These are phyloP conservation scores for Aspergillus arachidicola DNA, from an alignment of 2,329 filamentous ascomycete genomes.

Conservation along the genomic window DNA sequence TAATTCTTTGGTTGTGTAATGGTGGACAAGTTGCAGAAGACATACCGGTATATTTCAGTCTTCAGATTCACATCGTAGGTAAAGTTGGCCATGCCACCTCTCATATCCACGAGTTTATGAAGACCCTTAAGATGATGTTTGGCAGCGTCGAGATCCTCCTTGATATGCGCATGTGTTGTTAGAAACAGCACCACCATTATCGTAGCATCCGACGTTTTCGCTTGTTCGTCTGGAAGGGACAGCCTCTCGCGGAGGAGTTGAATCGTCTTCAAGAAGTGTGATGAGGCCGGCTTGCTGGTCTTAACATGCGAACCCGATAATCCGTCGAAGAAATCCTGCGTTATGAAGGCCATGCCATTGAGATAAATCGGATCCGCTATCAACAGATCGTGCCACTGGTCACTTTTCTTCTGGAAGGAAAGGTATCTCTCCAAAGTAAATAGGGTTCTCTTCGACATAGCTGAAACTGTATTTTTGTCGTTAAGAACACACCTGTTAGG, in stretches of 20 bases:
- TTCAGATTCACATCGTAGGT: slow-evolving; percentile 37
- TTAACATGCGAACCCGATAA: slow-evolving; percentile 10
- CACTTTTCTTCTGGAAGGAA: slow-evolving; percentile 6
- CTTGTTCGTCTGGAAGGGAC: neutral
- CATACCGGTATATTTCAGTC: slow-evolving; percentile 29
- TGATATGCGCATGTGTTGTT: neutral
- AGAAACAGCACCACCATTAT: slow-evolving; percentile 1
- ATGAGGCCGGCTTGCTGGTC: neutral
- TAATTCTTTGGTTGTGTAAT: neutral
- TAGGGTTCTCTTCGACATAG: neutral
- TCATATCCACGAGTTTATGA: slow-evolving; percentile 40
- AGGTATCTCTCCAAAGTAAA: neutral
- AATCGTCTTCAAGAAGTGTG: slow-evolving; percentile 1
- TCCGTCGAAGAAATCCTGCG: slow-evolving; percentile 35
- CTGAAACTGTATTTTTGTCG: slow-evolving; percentile 1
- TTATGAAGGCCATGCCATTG: slow-evolving; percentile 39
- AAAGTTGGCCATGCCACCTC: slow-evolving; percentile 39
- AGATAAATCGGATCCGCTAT: slow-evolving; percentile 39
- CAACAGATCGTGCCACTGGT: slow-evolving; percentile 35
- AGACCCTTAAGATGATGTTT: slow-evolving; percentile 34
- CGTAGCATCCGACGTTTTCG: neutral
- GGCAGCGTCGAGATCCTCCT: neutral
- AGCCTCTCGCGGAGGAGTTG: slow-evolving; percentile 4
- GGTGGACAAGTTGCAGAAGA: neutral
- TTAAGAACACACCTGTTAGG: neutral